A percentile compares a stretch with the other conserved stretches of the same genome.
phyloP scores from a whole-genome alignment of 2,329 filamentous ascomycete species.

The Nothophoma quercina region DNA sequence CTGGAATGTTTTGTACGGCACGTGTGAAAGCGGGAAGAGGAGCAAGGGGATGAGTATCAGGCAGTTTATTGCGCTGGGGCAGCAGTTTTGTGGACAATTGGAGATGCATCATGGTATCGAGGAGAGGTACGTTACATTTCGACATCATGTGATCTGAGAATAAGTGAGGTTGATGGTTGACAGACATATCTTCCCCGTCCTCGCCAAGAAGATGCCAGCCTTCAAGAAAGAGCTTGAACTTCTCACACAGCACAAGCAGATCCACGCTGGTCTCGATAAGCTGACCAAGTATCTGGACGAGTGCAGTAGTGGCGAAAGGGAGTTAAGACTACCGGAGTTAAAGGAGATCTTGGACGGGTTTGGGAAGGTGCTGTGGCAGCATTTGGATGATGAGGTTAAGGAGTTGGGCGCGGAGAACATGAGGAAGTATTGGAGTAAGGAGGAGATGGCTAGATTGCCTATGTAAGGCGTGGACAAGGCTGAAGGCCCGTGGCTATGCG shows the following conservation, averaged over 20 bases:
- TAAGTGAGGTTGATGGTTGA: too few species aligned
- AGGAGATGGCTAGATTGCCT: slow-evolving; percentile 72
- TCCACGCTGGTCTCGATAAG: slow-evolving; percentile 76
- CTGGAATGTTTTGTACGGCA: slow-evolving; percentile 75
- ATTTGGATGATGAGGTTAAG: slow-evolving; percentile 84
- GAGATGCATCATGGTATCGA: slow-evolving; percentile 82
- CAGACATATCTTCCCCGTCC: slow-evolving; percentile 75
- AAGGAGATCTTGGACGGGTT: slow-evolving; percentile 78
- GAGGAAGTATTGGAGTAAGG: slow-evolving; percentile 79
- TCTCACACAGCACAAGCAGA: slow-evolving; percentile 76
- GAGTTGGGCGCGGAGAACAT: slow-evolving; percentile 85
- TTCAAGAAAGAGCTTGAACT: slow-evolving; percentile 73
- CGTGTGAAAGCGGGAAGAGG: slow-evolving; percentile 67
- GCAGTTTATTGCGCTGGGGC: slow-evolving; percentile 71
- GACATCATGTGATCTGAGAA: neutral
- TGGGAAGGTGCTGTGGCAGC: slow-evolving; percentile 79
- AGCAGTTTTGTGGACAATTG: slow-evolving; percentile 76
- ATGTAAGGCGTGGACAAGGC: neutral
- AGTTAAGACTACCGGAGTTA: slow-evolving; percentile 65
- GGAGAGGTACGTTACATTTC: slow-evolving; percentile 59
- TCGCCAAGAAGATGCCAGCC: slow-evolving; percentile 80
- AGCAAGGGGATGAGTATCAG: slow-evolving; percentile 70
- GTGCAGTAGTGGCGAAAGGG: slow-evolving; percentile 69
- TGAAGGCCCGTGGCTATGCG: too few species aligned
- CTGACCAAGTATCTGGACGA: slow-evolving; percentile 70